Percentiles rank a stretch among this genome's conserved stretches.
Evolutionary conservation across 345 rosid genomes (phyloP).

Genomic region (Mercurialis annua): DNA sequence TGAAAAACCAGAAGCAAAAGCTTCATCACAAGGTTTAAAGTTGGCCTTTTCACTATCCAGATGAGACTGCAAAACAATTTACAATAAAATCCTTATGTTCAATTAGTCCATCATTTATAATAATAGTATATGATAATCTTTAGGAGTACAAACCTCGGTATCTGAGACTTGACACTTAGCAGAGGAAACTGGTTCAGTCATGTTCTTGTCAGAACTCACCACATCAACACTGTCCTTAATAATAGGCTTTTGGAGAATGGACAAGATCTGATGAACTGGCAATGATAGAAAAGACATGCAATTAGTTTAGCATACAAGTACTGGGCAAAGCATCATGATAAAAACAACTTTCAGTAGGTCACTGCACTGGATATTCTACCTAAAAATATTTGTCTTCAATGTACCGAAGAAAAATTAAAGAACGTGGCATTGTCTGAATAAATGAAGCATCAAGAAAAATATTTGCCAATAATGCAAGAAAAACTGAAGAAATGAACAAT

Average conservation of each 20-base stretch:
- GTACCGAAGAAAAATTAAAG: background rate
- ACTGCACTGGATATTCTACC: background rate
- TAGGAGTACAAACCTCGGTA: conserved; percentile 11
- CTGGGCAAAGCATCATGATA: background rate
- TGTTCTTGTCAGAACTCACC: conserved; percentile 22
- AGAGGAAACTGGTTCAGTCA: conserved; percentile 19
- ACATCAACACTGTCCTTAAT: conserved; percentile 18
- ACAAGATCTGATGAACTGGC: conserved; percentile 61
- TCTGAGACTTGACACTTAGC: conserved; percentile 29
- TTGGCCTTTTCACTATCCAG: background rate
- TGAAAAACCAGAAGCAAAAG: conserved; percentile 8
- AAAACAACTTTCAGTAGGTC: background rate
- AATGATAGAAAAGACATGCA: conserved; percentile 6
- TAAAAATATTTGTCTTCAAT: background rate
- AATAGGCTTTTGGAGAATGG: conserved; percentile 55
- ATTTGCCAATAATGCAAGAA: background rate
- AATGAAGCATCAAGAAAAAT: no score
- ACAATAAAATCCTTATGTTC: conserved; percentile 10
- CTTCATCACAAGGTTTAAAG: background rate
- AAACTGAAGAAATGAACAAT: background rate
- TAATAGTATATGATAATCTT: conserved; percentile 2
- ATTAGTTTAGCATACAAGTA: conserved; percentile 12
- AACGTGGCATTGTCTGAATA: background rate
- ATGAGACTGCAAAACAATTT: conserved; percentile 4
- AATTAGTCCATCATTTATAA: conserved; percentile 26